Evolutionary conservation across 2,329 filamentous ascomycete genomes (phyloP).

Genomic region (Pestalotiopsis sp.): DNA sequence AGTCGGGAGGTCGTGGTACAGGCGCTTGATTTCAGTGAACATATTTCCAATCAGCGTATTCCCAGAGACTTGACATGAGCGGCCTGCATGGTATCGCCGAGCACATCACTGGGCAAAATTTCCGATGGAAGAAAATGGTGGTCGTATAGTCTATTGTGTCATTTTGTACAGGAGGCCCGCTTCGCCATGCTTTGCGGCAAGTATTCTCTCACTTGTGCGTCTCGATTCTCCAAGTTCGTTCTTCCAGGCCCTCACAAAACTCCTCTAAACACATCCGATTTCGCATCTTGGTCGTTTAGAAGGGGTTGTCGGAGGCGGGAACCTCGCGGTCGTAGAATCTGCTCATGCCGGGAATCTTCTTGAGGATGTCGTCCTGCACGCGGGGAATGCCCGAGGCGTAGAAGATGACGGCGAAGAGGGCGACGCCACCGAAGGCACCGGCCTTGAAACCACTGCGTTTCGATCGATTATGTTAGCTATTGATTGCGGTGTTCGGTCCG

Average conservation of each 20-base stretch:
- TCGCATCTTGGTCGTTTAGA: constrained; percentile 10
- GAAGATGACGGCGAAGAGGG: constrained; percentile 61
- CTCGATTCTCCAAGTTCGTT: not conserved
- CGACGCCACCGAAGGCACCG: constrained; percentile 60
- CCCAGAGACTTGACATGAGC: not conserved
- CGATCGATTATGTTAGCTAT: not conserved
- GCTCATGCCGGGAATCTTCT: constrained; percentile 61
- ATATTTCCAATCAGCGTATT: no score
- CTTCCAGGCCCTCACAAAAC: not conserved
- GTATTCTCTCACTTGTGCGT: not conserved
- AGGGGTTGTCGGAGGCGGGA: constrained; percentile 59
- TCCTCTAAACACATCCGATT: not conserved
- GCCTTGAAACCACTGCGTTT: constrained; percentile 51
- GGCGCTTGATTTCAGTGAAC: no score
- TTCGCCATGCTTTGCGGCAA: constrained; percentile 9
- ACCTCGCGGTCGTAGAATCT: constrained; percentile 55
- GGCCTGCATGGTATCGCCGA: not conserved
- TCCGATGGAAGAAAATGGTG: not conserved
- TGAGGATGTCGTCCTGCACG: constrained; percentile 61
- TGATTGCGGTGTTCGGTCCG: not conserved
- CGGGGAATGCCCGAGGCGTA: constrained; percentile 65
- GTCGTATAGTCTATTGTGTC: constrained; percentile 18
- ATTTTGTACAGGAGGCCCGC: constrained; percentile 18
- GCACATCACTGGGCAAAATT: not conserved
- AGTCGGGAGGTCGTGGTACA: no score